phyloP scores from a whole-genome alignment of 116 monocot genomes.

The Iris pallida region DNA sequence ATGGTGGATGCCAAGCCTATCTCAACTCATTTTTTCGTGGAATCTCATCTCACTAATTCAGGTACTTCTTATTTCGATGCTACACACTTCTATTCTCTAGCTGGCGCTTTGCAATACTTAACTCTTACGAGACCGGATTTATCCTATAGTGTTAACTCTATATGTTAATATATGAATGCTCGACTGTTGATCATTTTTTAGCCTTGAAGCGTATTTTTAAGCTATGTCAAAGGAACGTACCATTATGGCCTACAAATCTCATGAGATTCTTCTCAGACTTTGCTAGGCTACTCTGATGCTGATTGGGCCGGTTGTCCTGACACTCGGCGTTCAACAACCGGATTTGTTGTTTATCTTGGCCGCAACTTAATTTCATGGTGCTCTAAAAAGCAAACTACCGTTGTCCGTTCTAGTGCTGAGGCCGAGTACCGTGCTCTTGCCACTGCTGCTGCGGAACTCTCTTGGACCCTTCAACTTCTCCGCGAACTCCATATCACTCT shows the following conservation, averaged over 20 bases:
- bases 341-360: background rate
- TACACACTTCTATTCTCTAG: background rate
- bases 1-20: background rate
- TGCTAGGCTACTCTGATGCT: background rate
- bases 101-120: constrained; percentile 18
- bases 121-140: constrained; percentile 5
- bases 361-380: background rate
- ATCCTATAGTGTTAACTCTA: background rate
- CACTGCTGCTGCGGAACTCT: background rate
- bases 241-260: too few species aligned
- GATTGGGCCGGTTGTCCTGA: constrained; percentile 12
- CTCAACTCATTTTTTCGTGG: background rate
- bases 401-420: constrained; percentile 4
- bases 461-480: background rate
- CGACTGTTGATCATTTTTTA: background rate
- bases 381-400: background rate
- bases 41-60: background rate
- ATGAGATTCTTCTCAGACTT: too few species aligned
- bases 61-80: background rate
- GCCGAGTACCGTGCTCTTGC: constrained; percentile 3
- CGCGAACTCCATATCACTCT: background rate
- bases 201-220: constrained; percentile 10
- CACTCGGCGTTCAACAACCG: background rate
- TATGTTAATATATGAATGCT: constrained; percentile 19
- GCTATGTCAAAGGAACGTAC: background rate